These are phyloP conservation scores for Pulveroboletus sp. DNA, from an alignment of 768 basidiomycete species.

Conservation along the genomic window DNA sequence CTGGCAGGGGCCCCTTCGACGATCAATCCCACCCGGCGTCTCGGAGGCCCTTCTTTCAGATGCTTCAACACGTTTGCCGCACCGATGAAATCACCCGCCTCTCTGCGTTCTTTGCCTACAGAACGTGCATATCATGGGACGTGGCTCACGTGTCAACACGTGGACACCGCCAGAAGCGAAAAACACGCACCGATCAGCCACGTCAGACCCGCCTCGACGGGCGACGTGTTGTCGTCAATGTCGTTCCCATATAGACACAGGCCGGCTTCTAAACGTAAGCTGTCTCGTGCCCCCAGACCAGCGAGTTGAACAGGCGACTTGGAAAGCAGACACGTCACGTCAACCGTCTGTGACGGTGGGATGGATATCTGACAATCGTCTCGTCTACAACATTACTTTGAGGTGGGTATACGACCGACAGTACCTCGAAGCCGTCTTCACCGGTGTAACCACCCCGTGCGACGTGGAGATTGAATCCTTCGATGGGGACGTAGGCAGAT, in stretches of 20 bases:
- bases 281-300: constrained; percentile 90
- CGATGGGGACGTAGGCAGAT: constrained; percentile 74
- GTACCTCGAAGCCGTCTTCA: constrained; percentile 95
- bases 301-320: constrained; percentile 69
- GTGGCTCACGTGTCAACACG: not conserved
- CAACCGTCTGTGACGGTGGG: constrained; percentile 69
- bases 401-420: not conserved
- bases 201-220: constrained; percentile 84
- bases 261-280: constrained; percentile 91
- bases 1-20: constrained; percentile 84
- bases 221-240: constrained; percentile 78
- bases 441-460: constrained; percentile 97
- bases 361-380: constrained; percentile 69
- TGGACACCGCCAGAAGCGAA: not conserved
- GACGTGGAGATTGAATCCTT: constrained; percentile 61
- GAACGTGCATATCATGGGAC: not conserved
- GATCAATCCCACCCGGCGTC: constrained; percentile 75
- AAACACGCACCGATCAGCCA: constrained; percentile 83
- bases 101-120: constrained; percentile 77
- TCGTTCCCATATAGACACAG: constrained; percentile 97
- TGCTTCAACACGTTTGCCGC: constrained; percentile 67
- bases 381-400: not conserved
- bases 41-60: constrained; percentile 71
- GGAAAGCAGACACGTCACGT: constrained; percentile 61
- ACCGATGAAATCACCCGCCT: constrained; percentile 72